Base-by-base conservation (phyloP, 2,329 filamentous ascomycete species). In the Aspergillus costaricaensis region DNA sequence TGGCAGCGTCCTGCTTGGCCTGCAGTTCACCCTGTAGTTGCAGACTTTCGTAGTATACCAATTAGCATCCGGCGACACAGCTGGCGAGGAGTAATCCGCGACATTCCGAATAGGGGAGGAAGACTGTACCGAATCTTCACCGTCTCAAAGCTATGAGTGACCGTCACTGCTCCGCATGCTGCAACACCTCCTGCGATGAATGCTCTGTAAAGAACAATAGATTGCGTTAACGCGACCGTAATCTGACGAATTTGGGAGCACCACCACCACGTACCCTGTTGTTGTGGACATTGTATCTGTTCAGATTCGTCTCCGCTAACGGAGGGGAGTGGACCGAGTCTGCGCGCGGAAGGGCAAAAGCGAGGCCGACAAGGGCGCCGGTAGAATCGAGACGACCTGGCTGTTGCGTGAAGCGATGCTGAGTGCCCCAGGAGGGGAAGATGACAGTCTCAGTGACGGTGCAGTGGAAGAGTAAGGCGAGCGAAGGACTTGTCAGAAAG, bases 91-190 rank as follows among this genome's bases (percentile, higher is more conserved):
- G 39, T 25, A 44, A 17, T 27, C 7, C n/a, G 17, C 17, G 10
- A 39, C 27, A 21, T 12, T 25, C 25, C 25, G 14, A n/a, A 12
- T 19, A 49, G 6, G 32, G 25, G 14, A 39, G 44, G 48, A 14
- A 30, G 51, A 8, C 32, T 83, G 74, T 82, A 93, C 90, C 93
- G 91, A 75, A 98, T 98, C 86, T 99, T 99, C 76, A 99, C 92
- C 12, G 94, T 98, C 80, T 99, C 95, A 81, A 98, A 98, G 59
- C 93, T 93, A 79, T 99, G 95, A 54, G 95, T 98, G 67, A 96
- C 93, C 43, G 94, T 98, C 60, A 99, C 95, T 66, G 95, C 95
- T 74, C 95, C 95, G 80, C 94, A 98, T 67, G 95, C 95, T 74
- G 95, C 95, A 74, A 99, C 91, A 75, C 95, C 95, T 75, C 95